A percentile compares a stretch with the other conserved stretches of the same genome.
Conservation (phyloP, 2,329 filamentous ascomycete genomes). For the Nigrospora sphaerica region DNA sequence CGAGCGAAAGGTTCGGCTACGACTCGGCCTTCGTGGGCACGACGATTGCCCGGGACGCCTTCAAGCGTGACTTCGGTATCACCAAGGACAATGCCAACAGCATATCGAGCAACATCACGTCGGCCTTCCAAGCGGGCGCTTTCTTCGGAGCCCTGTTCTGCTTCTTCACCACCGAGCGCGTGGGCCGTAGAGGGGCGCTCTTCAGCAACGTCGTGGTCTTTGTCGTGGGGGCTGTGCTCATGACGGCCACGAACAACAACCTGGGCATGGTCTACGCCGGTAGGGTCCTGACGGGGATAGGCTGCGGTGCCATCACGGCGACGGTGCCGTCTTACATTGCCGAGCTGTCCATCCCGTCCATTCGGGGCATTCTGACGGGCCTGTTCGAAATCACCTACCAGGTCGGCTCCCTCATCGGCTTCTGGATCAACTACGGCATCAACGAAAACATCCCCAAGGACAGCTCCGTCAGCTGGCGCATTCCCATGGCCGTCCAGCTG, state of each 20-base stretch:
- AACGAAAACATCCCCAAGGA: slow-evolving; percentile 27
- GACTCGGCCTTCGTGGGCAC: slow-evolving; percentile 48
- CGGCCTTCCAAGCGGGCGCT: slow-evolving; percentile 40
- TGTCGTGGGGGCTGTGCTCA: slow-evolving; percentile 34
- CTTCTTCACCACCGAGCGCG: slow-evolving; percentile 36
- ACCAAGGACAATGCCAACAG: slow-evolving; percentile 25
- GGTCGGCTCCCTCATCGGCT: slow-evolving; percentile 43
- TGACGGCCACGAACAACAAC: slow-evolving; percentile 31
- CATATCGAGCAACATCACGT: slow-evolving; percentile 40
- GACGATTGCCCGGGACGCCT: slow-evolving; percentile 41
- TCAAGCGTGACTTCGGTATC: slow-evolving; percentile 36
- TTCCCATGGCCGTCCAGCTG: slow-evolving; percentile 40
- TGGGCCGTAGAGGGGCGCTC: slow-evolving; percentile 43
- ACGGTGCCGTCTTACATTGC: slow-evolving; percentile 58
- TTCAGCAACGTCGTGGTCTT: slow-evolving; percentile 36
- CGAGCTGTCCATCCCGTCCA: slow-evolving; percentile 52
- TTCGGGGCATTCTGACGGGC: slow-evolving; percentile 50
- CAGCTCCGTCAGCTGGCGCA: slow-evolving; percentile 33
- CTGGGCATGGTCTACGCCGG: slow-evolving; percentile 44
- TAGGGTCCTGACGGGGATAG: slow-evolving; percentile 50
- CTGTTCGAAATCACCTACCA: slow-evolving; percentile 47
- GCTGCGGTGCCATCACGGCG: slow-evolving; percentile 49
- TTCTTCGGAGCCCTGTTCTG: slow-evolving; percentile 45
- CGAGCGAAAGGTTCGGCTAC: slow-evolving; percentile 36
- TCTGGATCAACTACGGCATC: slow-evolving; percentile 41